Evolutionary conservation across 192 early-diverging fungal genomes (phyloP), one percentile per base, ranked within the genome.

Genomic region (Coemansia sp.): DNA sequence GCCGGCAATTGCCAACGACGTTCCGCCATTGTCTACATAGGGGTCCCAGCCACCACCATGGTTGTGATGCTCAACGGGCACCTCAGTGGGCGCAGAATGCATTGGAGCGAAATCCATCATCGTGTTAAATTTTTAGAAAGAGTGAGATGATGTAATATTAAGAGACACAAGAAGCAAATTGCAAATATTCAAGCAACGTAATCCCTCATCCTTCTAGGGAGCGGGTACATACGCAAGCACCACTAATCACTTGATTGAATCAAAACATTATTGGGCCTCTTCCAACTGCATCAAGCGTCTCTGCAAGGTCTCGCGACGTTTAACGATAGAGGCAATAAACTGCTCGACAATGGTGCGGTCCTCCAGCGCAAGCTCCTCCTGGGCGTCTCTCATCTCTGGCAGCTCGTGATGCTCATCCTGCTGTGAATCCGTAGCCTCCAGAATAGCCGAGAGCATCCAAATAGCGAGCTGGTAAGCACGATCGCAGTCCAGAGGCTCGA

Each of bases 21-120:
- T 95, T 40, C 95, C 91, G 50, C 88, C 89, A 66, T 91, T 99
- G 84, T 96, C 91, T 11, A 91, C 94, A 84, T 99, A 97, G 39
- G 96, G 95, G 39, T 90, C 88, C 80, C 95, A 97, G 47, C 86
- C 80, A 75, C 86, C 80, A 75, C 23, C 23, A 69, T 82, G 80
- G 47, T 49, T 67, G 43, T 84, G 81, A 14, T 35, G 60, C 46
- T 78, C 73, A 10, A 40, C 71, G 13, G 76, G 78, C 3, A 32
- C 76, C 42, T 63, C 43, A 38, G 59, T 38, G 6, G 67, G 67
- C 9, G 44, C 64, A 38, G 55, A 28, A 47, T 71, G 69, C 35
- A 64, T 33, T 13, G 37, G 55, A 26, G 59, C 71, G 58, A 73
- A 69, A 63, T 78, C 71, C 76, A 78, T 72, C 19, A 42, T 47